Conservation (phyloP, 1,284 basidiomycete genomes). For the Hemileia vastatrix region DNA sequence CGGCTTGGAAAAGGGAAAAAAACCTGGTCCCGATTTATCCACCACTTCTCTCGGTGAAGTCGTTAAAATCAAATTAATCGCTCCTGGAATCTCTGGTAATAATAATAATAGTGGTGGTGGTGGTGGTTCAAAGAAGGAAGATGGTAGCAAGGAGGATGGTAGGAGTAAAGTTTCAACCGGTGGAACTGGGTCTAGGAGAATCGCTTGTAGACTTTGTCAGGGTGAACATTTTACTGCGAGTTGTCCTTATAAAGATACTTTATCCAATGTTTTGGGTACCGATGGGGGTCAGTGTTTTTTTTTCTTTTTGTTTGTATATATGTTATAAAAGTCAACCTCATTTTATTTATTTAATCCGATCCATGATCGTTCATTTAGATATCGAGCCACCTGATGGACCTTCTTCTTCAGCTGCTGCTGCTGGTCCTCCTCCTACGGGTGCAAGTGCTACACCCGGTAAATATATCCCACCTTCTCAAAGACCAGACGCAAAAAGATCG, state of each 20-base stretch:
- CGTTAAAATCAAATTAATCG: constrained; percentile 69
- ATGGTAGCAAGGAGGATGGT: constrained; percentile 62
- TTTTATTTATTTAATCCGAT: too few species aligned
- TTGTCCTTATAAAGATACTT: constrained; percentile 94
- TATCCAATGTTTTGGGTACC: constrained; percentile 57
- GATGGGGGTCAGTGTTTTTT: constrained; percentile 20
- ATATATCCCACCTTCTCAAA: constrained; percentile 88
- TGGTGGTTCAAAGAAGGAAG: too few species aligned
- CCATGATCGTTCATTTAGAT: constrained; percentile 12
- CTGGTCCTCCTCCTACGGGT: constrained; percentile 40
- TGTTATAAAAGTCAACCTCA: constrained; percentile 30
- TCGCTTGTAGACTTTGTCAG: constrained; percentile 87
- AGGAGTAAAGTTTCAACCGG: constrained; percentile 58
- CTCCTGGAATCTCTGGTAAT: constrained; percentile 55
- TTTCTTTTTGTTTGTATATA: background rate
- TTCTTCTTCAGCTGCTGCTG: constrained; percentile 45
- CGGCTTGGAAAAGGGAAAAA: constrained; percentile 78
- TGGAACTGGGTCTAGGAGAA: constrained; percentile 57
- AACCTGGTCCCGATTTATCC: constrained; percentile 78
- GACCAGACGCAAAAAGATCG: constrained; percentile 56
- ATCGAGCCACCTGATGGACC: constrained; percentile 51
- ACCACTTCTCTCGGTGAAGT: constrained; percentile 96
- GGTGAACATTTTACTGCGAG: constrained; percentile 96
- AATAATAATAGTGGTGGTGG: too few species aligned
- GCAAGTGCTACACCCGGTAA: constrained; percentile 55